A percentile compares a stretch with the other conserved stretches of the same genome.
These are phyloP conservation scores for Pichia paraexigua DNA, from an alignment of 805 yeast species.

Conservation along the genomic window DNA sequence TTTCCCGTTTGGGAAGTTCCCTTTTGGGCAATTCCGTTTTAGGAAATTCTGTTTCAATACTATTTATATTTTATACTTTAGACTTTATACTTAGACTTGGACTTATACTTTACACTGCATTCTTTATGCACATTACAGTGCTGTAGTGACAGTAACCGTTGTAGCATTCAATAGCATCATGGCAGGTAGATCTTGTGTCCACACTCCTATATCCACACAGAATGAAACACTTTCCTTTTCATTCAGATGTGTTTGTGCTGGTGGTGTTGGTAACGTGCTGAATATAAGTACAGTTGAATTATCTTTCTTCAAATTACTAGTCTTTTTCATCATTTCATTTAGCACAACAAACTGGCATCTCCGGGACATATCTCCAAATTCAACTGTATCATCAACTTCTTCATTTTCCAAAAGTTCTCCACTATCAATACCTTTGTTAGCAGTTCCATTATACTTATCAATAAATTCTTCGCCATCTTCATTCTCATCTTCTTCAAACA, in stretches of 20 bases:
- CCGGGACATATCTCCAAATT: constrained; percentile 8
- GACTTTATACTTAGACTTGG: no score
- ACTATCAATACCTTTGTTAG: neutral
- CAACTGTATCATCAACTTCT: constrained; percentile 4
- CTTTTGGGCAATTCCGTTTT: no score
- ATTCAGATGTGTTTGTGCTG: neutral
- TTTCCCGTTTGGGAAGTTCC: no score
- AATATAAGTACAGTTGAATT: constrained; percentile 57
- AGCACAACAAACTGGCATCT: constrained; percentile 69
- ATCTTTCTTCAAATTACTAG: neutral
- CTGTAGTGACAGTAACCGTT: constrained; percentile 94
- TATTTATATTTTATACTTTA: no score
- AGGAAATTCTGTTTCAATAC: no score
- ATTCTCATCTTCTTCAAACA: constrained; percentile 25
- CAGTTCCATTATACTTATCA: neutral
- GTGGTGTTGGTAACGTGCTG: constrained; percentile 47
- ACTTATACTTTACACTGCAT: neutral
- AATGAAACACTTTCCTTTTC: constrained; percentile 61
- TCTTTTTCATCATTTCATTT: constrained; percentile 69
- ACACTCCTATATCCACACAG: constrained; percentile 63
- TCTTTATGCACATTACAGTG: constrained; percentile 32
- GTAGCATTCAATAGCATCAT: constrained; percentile 77
- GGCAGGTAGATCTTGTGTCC: constrained; percentile 83
- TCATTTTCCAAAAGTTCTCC: neutral
- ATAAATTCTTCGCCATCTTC: neutral